Evolutionary conservation across 768 basidiomycete species (phyloP).

Genomic region (Neoboletus brunneissimus): DNA sequence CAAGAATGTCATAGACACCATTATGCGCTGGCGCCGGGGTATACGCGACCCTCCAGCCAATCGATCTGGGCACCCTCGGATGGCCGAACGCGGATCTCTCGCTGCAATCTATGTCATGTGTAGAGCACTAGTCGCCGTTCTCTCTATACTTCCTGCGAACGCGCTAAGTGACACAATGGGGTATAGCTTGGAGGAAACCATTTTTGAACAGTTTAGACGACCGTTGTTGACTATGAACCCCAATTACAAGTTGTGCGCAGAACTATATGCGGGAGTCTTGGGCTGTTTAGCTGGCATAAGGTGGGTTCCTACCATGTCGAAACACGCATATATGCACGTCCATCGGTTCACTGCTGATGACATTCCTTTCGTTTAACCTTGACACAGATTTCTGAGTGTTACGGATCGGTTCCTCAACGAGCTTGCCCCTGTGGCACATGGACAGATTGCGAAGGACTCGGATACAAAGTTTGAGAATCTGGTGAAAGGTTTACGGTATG

Average conservation of each 20-base stretch:
- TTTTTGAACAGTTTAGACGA: slow-evolving; percentile 78
- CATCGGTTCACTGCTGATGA: background rate
- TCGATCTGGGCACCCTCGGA: slow-evolving; percentile 30
- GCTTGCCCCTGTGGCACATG: slow-evolving; percentile 68
- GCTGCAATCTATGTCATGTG: slow-evolving; percentile 90
- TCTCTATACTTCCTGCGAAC: slow-evolving; percentile 71
- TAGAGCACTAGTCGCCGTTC: slow-evolving; percentile 74
- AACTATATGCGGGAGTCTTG: slow-evolving; percentile 79
- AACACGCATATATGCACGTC: background rate
- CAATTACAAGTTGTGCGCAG: slow-evolving; percentile 79
- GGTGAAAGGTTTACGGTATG: slow-evolving; percentile 73
- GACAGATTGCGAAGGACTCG: slow-evolving; percentile 73
- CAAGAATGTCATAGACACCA: slow-evolving; percentile 80
- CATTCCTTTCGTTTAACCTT: background rate
- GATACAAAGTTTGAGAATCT: slow-evolving; percentile 85
- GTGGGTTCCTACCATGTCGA: slow-evolving; percentile 39
- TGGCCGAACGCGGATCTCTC: slow-evolving; percentile 68
- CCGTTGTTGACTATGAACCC: slow-evolving; percentile 62
- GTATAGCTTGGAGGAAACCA: slow-evolving; percentile 79
- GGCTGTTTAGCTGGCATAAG: slow-evolving; percentile 80
- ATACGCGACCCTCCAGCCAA: slow-evolving; percentile 59
- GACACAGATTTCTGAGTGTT: slow-evolving; percentile 78
- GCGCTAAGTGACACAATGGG: slow-evolving; percentile 76
- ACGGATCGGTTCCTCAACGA: slow-evolving; percentile 87
- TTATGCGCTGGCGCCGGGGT: slow-evolving; percentile 81